Base-by-base conservation (phyloP, 805 yeast species). In the Saccharomyces paradoxus region DNA sequence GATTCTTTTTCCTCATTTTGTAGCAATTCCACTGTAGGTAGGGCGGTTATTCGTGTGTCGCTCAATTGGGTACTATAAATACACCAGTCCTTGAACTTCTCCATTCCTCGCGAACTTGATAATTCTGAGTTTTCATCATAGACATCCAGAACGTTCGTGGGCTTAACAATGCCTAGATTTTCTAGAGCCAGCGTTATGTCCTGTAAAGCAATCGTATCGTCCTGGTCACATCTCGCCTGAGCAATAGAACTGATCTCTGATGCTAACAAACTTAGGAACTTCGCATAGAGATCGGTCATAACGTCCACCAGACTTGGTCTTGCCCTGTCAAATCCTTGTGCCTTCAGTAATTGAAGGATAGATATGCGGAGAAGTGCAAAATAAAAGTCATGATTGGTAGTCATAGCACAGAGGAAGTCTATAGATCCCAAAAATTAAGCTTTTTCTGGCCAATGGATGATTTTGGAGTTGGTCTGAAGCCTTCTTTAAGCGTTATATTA, bases 321-420 rank as follows among this genome's bases (percentile, higher is more conserved):
- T 58, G 91, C 83, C 61, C 83, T 78, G 57, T 89, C 96, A 63
- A 90, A 89, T 0, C 99, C 99, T 30, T 83, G 80, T 0, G 94
- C 82, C 57, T 89, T 82, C 52, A 92, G 76, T 55, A 75, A 66
- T 65, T 81, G 86, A 50, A 80, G 73, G 57, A 79, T 73, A 0
- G 83, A 73, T 48, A 81, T 70, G 41, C 83, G 69, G 31, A 79
- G 68, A 17, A 80, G 64, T 7, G 78, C 69, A 57, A 74, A 78
- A 60, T 73, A 74, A 66, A 81, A 78, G 44, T 77, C 78, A 48
- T 71, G 53, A 46, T 59, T 61, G 5, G 66, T 58, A 9, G 68
- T 60, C 61, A 64, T 63, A 28, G 26, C 24, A 48, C 29, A 17
- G 17, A n/a, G 22, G 26, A 22, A 22, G 4, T 21, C 30, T 26